Conservation (phyloP, 345 rosid genomes). For the Bruguiera sexangula region DNA sequence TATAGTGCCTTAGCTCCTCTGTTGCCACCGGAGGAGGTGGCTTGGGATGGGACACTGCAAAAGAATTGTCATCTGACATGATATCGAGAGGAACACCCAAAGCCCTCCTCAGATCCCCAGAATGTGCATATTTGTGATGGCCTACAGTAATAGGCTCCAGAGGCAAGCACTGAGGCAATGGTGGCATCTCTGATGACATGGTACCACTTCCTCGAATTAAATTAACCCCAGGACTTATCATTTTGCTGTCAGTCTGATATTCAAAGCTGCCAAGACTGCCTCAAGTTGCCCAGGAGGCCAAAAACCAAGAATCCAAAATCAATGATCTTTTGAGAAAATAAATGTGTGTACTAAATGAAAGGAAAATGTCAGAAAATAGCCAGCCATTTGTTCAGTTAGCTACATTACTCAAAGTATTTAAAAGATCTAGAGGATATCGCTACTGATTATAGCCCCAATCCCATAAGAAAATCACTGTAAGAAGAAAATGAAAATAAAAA, state of each 20-base stretch:
- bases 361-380: background rate
- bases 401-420: background rate
- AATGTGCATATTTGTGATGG: constrained; percentile 57
- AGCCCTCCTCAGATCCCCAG: constrained; percentile 76
- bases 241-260: constrained; percentile 31
- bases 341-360: too few species aligned
- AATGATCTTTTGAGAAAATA: too few species aligned
- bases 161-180: constrained; percentile 55
- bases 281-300: too few species aligned
- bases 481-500: too few species aligned
- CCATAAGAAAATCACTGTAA: too few species aligned
- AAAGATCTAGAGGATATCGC: background rate
- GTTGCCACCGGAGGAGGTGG: constrained; percentile 60
- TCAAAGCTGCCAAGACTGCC: constrained; percentile 3
- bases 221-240: constrained; percentile 58
- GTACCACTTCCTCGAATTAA: constrained; percentile 47
- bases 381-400: background rate
- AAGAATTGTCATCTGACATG: constrained; percentile 59
- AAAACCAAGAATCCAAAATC: too few species aligned
- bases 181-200: constrained; percentile 54
- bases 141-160: constrained; percentile 80
- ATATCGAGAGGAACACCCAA: constrained; percentile 62
- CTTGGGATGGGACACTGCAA: constrained; percentile 55
- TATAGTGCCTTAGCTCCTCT: constrained; percentile 78
- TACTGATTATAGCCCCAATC: background rate